phyloP scores from a whole-genome alignment of 169 alveolate genomes.

The Perkinsus marinus region DNA sequence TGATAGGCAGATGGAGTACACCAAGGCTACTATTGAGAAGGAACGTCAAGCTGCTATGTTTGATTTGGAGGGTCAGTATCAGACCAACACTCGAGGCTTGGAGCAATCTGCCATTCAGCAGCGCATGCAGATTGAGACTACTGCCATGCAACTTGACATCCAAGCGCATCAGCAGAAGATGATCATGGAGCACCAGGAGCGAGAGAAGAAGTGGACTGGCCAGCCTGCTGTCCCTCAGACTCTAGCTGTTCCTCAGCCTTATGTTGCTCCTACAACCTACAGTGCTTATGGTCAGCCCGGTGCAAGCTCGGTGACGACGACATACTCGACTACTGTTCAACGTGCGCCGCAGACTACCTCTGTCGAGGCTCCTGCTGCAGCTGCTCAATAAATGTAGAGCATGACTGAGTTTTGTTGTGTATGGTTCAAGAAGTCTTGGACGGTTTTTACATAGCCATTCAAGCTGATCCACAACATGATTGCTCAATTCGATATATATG shows the following conservation, averaged over 20 bases:
- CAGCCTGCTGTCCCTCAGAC: neutral
- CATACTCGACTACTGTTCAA: neutral
- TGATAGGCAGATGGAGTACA: neutral
- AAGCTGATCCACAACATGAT: neutral
- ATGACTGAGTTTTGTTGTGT: neutral
- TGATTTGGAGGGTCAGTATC: neutral
- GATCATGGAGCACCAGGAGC: neutral
- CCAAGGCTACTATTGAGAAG: neutral
- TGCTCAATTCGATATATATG: neutral
- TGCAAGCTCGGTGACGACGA: neutral
- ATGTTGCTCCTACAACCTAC: neutral
- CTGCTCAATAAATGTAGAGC: neutral
- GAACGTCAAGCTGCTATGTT: neutral
- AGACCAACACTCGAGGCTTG: neutral
- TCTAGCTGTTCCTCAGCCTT: neutral
- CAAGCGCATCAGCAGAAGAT: neutral
- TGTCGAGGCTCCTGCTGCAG: neutral
- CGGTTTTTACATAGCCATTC: neutral
- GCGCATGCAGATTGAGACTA: neutral
- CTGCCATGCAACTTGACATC: neutral
- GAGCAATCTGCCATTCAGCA: neutral
- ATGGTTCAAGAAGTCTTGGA: neutral
- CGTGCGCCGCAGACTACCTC: neutral
- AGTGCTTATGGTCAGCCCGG: neutral
- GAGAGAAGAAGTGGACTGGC: neutral